Base-by-base conservation (phyloP, 2,329 filamentous ascomycete genomes). In the Fusarium mexicanum region DNA sequence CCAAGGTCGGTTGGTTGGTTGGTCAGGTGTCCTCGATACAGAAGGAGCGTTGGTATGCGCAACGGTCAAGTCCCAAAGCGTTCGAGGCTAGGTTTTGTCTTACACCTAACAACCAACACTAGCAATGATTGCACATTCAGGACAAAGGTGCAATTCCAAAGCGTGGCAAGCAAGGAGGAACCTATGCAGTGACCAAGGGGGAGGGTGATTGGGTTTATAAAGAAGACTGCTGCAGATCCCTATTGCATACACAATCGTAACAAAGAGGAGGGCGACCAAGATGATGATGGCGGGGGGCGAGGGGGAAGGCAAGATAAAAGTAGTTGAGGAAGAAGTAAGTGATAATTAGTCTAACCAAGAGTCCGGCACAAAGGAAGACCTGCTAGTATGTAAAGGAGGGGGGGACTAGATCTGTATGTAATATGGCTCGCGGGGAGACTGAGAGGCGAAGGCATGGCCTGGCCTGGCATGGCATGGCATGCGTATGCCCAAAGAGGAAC, bases 301-400 rank as follows among this genome's bases (percentile, higher is more conserved):
- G 61, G 55, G 67, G 60, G 40, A 29, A 38, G 35, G 44, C 60
- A 69, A 67, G 65, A 72, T 78, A 78, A 54, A 76, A 77, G 70
- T 75, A 35, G n/a, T 24, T 26, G 12, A 47, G n/a, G 47, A 50
- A 54, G 33, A 53, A 35, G 48, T 35, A 50, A 35, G 51, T 54
- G 35, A 38, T 22, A n/a, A 54, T 54, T 29, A 77, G 63, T 67
- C 44, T 51, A 35, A 50, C 50, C 38, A 54, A 61, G 61, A 60
- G 54, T 26, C 64, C 61, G 69, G 72, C 51, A 73, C 63, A 73
- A 71, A 66, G 61, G 63, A 66, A 62, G 43, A 53, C 53, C 35
- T 47, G 44, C 44, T 47, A 37, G 48, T 57, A 33, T 13, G 35
- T 40, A 63, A 35, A 53, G 55, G 46, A 65, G 62, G 61, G 61